phyloP scores from a whole-genome alignment of 495 filamentous ascomycete species.

The Aspergillus coremiiformis region DNA sequence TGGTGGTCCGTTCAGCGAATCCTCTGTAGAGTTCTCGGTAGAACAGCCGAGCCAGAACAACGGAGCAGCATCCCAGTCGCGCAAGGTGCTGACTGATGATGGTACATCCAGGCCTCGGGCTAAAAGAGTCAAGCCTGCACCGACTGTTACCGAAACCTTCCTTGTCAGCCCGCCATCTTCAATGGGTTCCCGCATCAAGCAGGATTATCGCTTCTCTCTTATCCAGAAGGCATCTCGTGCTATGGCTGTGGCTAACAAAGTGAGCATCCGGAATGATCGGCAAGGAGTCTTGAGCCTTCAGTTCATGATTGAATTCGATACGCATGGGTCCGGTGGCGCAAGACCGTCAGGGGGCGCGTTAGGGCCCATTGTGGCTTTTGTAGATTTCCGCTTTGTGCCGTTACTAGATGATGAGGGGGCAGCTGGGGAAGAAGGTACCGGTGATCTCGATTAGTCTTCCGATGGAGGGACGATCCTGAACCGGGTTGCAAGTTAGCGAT shows the following conservation, averaged over 20 bases:
- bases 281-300: conserved; percentile 90
- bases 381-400: conserved; percentile 74
- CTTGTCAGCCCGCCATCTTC: conserved; percentile 38
- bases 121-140: conserved; percentile 40
- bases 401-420: conserved; percentile 55
- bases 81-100: conserved; percentile 29
- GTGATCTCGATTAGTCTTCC: not conserved
- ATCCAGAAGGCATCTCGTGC: conserved; percentile 75
- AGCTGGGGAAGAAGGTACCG: conserved; percentile 26
- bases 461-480: not conserved
- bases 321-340: conserved; percentile 19
- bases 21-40: conserved; percentile 74
- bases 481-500: not conserved
- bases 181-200: conserved; percentile 32
- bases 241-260: conserved; percentile 86
- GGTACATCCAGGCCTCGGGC: conserved; percentile 33
- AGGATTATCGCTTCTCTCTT: conserved; percentile 72
- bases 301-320: conserved; percentile 83
- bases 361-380: conserved; percentile 50
- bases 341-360: not conserved
- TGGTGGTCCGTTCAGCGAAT: conserved; percentile 68
- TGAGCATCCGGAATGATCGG: conserved; percentile 78
- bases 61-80: conserved; percentile 13
- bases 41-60: conserved; percentile 42
- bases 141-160: conserved; percentile 45